Evolutionary conservation across 192 early-diverging fungal species (phyloP).

Genomic region (Coemansia sp.): DNA sequence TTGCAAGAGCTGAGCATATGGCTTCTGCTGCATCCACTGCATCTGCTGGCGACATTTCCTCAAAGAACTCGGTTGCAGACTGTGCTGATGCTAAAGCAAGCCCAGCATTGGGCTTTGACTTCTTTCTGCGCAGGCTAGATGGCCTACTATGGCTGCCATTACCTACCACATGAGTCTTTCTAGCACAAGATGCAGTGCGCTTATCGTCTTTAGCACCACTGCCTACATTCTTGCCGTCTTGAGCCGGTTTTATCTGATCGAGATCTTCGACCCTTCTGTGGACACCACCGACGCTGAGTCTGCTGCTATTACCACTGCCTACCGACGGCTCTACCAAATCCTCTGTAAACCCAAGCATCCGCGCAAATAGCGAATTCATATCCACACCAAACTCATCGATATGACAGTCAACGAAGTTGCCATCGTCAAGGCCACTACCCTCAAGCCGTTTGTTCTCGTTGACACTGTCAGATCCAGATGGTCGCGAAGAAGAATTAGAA

Average conservation of each 20-base stretch:
- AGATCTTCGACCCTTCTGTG: background rate
- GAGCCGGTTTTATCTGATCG: background rate
- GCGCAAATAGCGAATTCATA: constrained; percentile 47
- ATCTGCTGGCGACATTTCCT: constrained; percentile 22
- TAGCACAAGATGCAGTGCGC: constrained; percentile 1
- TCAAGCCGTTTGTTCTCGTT: background rate
- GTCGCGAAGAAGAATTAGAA: constrained; percentile 6
- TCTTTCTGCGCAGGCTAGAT: constrained; percentile 27
- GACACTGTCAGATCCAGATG: background rate
- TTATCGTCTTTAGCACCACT: constrained; percentile 14
- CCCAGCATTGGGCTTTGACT: constrained; percentile 17
- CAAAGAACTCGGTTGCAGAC: constrained; percentile 24
- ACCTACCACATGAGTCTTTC: constrained; percentile 4
- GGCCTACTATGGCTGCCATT: constrained; percentile 12
- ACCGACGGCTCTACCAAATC: constrained; percentile 27
- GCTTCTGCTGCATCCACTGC: constrained; percentile 36
- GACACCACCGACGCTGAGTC: background rate
- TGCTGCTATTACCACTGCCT: background rate
- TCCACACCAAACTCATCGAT: constrained; percentile 48
- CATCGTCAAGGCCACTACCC: background rate
- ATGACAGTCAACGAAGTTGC: background rate
- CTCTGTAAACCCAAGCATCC: constrained; percentile 53
- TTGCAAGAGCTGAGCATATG: constrained; percentile 27
- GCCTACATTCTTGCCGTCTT: background rate
- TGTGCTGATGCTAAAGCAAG: background rate